Conservation (phyloP, 768 basidiomycete species). For the Boletus rubescentipes region DNA sequence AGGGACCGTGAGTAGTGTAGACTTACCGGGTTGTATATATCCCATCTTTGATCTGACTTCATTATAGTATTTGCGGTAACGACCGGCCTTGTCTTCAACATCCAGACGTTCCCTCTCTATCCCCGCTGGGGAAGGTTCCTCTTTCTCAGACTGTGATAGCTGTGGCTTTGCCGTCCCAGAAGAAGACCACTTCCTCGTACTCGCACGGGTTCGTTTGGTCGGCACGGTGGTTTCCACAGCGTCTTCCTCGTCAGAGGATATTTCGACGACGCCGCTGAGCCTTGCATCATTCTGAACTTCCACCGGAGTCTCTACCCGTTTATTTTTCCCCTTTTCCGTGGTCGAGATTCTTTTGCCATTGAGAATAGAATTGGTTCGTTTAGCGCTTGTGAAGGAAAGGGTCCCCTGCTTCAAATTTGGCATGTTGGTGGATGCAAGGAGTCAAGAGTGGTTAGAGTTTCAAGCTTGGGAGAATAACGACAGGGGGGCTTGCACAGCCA, state of each 20-base stretch:
- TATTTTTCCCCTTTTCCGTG: slow-evolving; percentile 9
- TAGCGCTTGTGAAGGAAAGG: slow-evolving; percentile 45
- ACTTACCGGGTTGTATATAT: slow-evolving; percentile 58
- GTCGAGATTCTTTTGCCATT: slow-evolving; percentile 7
- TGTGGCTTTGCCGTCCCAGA: slow-evolving; percentile 3
- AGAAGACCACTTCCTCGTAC: slow-evolving; percentile 15
- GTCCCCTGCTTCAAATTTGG: slow-evolving; percentile 43
- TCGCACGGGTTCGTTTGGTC: slow-evolving; percentile 27
- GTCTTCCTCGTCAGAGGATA: slow-evolving; percentile 23
- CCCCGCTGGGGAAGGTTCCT: not conserved
- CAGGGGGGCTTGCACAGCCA: slow-evolving; percentile 20
- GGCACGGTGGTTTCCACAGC: slow-evolving; percentile 10
- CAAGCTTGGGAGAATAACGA: slow-evolving; percentile 2
- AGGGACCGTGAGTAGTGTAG: not conserved
- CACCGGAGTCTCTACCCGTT: not conserved
- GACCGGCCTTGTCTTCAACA: slow-evolving; percentile 47
- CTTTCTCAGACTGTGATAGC: slow-evolving; percentile 8
- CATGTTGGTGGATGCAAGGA: not conserved
- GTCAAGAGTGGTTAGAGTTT: not conserved
- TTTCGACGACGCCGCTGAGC: slow-evolving; percentile 7
- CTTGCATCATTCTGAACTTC: not conserved
- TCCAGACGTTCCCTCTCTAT: slow-evolving; percentile 33
- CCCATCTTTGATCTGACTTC: slow-evolving; percentile 55
- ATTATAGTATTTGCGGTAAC: slow-evolving; percentile 51
- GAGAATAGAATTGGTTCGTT: slow-evolving; percentile 39